These are phyloP conservation scores for Prunus mume DNA, from an alignment of 306 rosid species.

Conservation along the genomic window DNA sequence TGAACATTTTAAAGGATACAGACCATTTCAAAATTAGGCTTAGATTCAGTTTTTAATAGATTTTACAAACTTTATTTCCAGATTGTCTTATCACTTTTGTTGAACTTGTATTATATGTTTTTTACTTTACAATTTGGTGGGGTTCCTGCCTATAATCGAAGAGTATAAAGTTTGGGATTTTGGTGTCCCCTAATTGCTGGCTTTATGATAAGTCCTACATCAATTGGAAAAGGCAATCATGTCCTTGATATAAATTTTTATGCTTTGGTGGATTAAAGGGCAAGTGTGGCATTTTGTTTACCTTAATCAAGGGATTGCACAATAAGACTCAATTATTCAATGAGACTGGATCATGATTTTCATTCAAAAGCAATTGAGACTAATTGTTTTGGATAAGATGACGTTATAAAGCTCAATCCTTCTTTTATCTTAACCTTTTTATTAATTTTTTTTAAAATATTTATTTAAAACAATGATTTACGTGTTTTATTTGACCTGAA, in stretches of 20 bases:
- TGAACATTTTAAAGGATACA: not conserved
- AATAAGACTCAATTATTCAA: conserved; percentile 16
- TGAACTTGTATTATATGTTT: not conserved
- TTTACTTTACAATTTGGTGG: conserved; percentile 12
- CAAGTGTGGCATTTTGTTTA: conserved; percentile 26
- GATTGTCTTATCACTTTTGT: not conserved
- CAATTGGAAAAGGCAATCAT: conserved; percentile 16
- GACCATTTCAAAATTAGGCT: not conserved
- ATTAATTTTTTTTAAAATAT: not conserved
- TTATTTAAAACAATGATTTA: too few relatives aligned
- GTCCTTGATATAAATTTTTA: not conserved
- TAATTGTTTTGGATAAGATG: conserved; percentile 1
- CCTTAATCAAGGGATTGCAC: conserved; percentile 42
- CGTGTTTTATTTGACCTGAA: not conserved
- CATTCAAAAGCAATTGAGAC: conserved; percentile 1
- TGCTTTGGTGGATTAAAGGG: conserved; percentile 17
- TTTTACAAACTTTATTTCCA: not conserved
- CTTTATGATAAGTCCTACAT: conserved; percentile 11
- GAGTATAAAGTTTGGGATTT: conserved; percentile 24
- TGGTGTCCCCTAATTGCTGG: conserved; percentile 20
- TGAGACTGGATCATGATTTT: conserved; percentile 13
- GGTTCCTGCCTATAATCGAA: conserved; percentile 27
- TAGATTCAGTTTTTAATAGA: not conserved
- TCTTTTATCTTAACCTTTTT: not conserved
- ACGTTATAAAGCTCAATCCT: not conserved